phyloP scores from a whole-genome alignment of 768 basidiomycete genomes.

The Strobilomyces echinocephalus region DNA sequence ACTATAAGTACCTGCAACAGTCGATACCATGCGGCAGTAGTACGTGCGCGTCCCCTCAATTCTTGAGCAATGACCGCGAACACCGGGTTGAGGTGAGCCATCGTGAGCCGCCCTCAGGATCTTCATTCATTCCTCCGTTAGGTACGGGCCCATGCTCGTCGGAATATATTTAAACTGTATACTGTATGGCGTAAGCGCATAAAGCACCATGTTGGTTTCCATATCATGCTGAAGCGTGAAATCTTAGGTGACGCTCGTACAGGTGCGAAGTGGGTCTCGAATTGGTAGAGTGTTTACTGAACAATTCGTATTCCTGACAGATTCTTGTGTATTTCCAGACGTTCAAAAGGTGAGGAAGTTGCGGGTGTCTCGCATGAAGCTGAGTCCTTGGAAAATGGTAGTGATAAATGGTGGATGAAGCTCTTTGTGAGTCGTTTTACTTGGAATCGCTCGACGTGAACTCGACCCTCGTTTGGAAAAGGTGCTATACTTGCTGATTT shows the following conservation, averaged over 20 bases:
- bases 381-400: conserved; percentile 12
- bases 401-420: conserved; percentile 45
- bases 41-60: background rate
- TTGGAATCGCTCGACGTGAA: background rate
- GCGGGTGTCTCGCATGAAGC: background rate
- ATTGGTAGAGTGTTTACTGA: background rate
- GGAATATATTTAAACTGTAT: conserved; percentile 12
- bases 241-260: conserved; percentile 4
- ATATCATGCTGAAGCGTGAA: background rate
- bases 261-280: conserved; percentile 2
- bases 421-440: conserved; percentile 33
- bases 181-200: conserved; percentile 13
- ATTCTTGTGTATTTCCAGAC: conserved; percentile 44
- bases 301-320: conserved; percentile 21
- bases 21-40: background rate
- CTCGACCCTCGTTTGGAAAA: conserved; percentile 12
- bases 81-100: conserved; percentile 1
- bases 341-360: conserved; percentile 32
- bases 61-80: background rate
- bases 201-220: no score
- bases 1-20: background rate
- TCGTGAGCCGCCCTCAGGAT: background rate
- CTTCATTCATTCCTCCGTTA: conserved; percentile 37
- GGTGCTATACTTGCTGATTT: conserved; percentile 36
- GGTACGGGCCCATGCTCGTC: conserved; percentile 29